Evolutionary conservation across 352 stramenopile species (phyloP).

Genomic region (Phytophthora agathidicida): DNA sequence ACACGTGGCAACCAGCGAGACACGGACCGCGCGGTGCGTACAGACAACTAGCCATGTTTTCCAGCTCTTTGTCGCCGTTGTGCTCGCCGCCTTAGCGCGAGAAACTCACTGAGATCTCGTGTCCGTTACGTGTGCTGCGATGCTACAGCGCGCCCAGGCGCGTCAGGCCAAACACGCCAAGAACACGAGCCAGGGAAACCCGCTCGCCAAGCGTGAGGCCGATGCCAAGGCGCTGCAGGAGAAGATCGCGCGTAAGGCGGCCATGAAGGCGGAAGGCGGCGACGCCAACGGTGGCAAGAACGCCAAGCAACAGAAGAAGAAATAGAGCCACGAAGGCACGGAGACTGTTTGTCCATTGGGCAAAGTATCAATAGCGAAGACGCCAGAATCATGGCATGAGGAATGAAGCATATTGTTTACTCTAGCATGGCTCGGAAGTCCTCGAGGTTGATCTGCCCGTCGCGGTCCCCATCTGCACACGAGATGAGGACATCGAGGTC

Average conservation of each 20-base stretch:
- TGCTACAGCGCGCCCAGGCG: conserved; percentile 72
- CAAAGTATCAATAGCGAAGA: not conserved
- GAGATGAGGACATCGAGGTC: conserved; percentile 86
- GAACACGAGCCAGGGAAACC: conserved; percentile 50
- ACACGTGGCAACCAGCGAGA: conserved; percentile 86
- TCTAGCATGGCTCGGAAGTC: conserved; percentile 86
- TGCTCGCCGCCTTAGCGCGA: not conserved
- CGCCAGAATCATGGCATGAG: not conserved
- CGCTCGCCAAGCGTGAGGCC: conserved; percentile 64
- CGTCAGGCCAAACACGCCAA: conserved; percentile 61
- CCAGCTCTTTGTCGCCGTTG: not conserved
- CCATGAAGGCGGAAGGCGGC: conserved; percentile 60
- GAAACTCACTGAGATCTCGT: conserved; percentile 8
- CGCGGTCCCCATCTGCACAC: conserved; percentile 84
- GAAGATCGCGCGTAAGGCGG: conserved; percentile 81
- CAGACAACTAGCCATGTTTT: not conserved
- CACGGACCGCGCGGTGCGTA: conserved; percentile 67
- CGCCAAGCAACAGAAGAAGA: conserved; percentile 37
- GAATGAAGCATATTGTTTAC: conserved; percentile 38
- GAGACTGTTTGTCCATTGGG: not conserved
- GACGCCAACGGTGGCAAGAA: conserved; percentile 42
- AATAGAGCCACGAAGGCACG: conserved; percentile 19
- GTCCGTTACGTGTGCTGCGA: conserved; percentile 8
- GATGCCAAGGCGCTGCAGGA: conserved; percentile 83
- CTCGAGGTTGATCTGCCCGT: conserved; percentile 76